Evolutionary conservation across 1,139 yeast genomes (phyloP).

Genomic region (Suhomyces kunorum): DNA sequence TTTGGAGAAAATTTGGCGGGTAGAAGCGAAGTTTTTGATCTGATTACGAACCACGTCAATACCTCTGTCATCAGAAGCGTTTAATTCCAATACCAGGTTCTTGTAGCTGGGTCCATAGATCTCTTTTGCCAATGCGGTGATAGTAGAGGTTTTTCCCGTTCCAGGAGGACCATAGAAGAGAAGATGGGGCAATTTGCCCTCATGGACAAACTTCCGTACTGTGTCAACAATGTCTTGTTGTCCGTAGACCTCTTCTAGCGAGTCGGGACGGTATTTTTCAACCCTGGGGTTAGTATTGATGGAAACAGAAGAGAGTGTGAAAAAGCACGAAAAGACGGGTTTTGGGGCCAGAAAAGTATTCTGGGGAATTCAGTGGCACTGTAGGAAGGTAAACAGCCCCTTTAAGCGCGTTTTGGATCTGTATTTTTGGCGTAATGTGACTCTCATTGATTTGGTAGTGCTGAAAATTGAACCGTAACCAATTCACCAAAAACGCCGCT

Average conservation of each 20-base stretch:
- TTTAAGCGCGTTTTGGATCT: too few species aligned
- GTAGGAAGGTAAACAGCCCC: too few species aligned
- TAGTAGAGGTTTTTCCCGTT: constrained; percentile 94
- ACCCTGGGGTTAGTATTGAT: constrained; percentile 63
- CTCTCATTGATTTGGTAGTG: too few species aligned
- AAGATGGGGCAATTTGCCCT: constrained; percentile 84
- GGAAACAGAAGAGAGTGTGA: too few species aligned
- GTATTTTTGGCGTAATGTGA: too few species aligned
- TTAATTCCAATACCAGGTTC: constrained; percentile 88
- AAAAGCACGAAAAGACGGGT: too few species aligned
- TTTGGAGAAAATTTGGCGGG: constrained; percentile 81
- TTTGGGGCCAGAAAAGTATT: too few species aligned
- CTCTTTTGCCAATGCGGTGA: constrained; percentile 85
- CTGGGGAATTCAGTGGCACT: too few species aligned
- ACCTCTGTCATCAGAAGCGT: constrained; percentile 86
- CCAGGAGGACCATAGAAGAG: constrained; percentile 98
- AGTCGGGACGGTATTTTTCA: constrained; percentile 89
- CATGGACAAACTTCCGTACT: constrained; percentile 78
- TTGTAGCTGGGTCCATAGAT: constrained; percentile 84
- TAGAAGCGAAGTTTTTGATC: constrained; percentile 81
- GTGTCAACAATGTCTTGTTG: constrained; percentile 83
- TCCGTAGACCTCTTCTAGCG: constrained; percentile 85
- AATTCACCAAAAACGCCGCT: too few species aligned
- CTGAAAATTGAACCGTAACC: too few species aligned
- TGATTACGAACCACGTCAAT: constrained; percentile 84